A percentile compares a stretch with the other conserved stretches of the same genome.
Conservation (phyloP, 345 rosid species). For the Linum usitatissimum region DNA sequence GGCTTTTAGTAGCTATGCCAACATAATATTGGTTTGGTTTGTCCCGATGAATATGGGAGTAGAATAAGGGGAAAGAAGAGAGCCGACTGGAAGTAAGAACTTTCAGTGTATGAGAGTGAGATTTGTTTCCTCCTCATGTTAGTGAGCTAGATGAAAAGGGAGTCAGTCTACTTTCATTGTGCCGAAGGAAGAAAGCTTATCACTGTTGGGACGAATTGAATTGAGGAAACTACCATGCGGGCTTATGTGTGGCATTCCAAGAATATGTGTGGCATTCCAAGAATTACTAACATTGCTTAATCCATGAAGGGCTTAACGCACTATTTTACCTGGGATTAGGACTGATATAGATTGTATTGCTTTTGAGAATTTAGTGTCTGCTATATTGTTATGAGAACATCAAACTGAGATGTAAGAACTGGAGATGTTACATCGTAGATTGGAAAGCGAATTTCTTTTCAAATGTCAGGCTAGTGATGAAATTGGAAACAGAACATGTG, state of each 20-base stretch:
- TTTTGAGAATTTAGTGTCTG: not conserved
- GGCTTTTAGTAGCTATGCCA: not conserved
- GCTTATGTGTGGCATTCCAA: not conserved
- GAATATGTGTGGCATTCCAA: not conserved
- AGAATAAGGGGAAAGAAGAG: not conserved
- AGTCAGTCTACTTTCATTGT: not conserved
- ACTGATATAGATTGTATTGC: not conserved
- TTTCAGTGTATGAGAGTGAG: not conserved
- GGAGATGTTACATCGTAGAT: not conserved
- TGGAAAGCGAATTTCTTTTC: not conserved
- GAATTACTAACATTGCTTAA: not conserved
- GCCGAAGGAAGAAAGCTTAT: not conserved
- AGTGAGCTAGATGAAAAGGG: not conserved
- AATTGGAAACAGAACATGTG: not conserved
- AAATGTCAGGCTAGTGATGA: not conserved
- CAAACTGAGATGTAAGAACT: not conserved
- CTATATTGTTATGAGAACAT: not conserved
- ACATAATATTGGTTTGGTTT: not conserved
- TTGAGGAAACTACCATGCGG: not conserved
- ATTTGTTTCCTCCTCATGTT: not conserved
- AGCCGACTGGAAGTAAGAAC: not conserved
- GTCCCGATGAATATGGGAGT: not conserved
- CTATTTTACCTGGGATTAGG: not conserved
- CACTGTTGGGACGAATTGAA: not conserved
- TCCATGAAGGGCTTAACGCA: not conserved